These are phyloP conservation scores for Xylariales sp. DNA, from an alignment of 2,329 filamentous ascomycete species.

Conservation along the genomic window DNA sequence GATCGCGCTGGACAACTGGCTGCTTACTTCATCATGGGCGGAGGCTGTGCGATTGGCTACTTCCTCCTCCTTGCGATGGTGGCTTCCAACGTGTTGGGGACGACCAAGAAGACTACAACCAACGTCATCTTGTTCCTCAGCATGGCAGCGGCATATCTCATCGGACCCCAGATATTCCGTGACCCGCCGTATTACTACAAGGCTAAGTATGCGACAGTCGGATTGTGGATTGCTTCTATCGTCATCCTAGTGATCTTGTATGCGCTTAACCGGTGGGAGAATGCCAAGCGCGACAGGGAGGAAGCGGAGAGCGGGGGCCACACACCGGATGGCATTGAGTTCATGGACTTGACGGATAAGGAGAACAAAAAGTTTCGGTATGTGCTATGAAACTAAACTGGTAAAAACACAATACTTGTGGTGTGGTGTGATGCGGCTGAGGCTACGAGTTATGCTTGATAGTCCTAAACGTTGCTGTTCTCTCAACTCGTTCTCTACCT, in stretches of 20 bases:
- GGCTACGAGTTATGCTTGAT: no score
- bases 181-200: constrained; percentile 3
- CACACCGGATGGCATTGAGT: not conserved
- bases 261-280: constrained; percentile 3
- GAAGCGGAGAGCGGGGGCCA: no score
- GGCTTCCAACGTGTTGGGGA: constrained; percentile 27
- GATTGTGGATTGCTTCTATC: not conserved
- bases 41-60: constrained; percentile 4
- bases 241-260: not conserved
- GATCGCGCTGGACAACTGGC: constrained; percentile 4
- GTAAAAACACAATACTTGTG: no score
- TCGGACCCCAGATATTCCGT: constrained; percentile 5
- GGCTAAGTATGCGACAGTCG: constrained; percentile 6
- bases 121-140: constrained; percentile 23
- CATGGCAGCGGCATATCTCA: constrained; percentile 1
- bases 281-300: no score
- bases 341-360: constrained; percentile 5
- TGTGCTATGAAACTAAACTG: constrained; percentile 2
- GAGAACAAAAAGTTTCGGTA: constrained; percentile 6
- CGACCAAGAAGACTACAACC: constrained; percentile 29
- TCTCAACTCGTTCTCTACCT: no score
- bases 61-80: constrained; percentile 20
- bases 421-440: no score
- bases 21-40: constrained; percentile 1
- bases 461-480: no score